These are phyloP conservation scores for Phaeotremella skinneri DNA, from an alignment of 768 basidiomycete species.

Conservation along the genomic window DNA sequence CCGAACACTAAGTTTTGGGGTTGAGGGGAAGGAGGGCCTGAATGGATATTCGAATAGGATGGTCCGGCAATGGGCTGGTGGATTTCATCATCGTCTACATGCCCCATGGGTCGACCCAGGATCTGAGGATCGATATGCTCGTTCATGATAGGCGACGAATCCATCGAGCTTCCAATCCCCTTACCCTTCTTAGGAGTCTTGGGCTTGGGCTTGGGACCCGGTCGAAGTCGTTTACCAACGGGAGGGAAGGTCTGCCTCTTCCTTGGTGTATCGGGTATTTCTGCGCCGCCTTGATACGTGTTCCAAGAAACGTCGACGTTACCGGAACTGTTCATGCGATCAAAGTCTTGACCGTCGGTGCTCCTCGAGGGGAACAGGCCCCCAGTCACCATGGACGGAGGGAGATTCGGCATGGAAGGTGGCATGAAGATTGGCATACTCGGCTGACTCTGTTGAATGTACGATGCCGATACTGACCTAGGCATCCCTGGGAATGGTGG, in stretches of 20 bases:
- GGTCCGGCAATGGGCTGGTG: slow-evolving; percentile 10
- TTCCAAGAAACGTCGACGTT: neutral
- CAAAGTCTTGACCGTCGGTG: neutral
- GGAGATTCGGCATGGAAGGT: slow-evolving; percentile 14
- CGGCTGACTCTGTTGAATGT: slow-evolving; percentile 7
- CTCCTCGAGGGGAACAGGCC: slow-evolving; percentile 17
- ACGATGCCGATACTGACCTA: slow-evolving; percentile 23
- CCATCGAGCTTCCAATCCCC: neutral
- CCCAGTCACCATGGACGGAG: slow-evolving; percentile 15
- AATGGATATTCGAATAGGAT: slow-evolving; percentile 10
- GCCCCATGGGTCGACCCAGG: neutral
- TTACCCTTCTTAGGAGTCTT: slow-evolving; percentile 42
- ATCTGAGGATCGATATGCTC: slow-evolving; percentile 5
- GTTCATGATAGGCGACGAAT: slow-evolving; percentile 8
- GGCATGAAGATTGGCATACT: neutral
- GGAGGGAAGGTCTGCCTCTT: slow-evolving; percentile 30
- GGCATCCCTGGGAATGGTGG: slow-evolving; percentile 20
- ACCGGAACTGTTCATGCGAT: too few species aligned
- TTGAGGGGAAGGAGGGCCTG: slow-evolving; percentile 1
- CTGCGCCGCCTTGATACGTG: neutral
- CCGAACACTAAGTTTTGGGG: slow-evolving; percentile 17
- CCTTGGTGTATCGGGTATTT: slow-evolving; percentile 23
- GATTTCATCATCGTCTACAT: slow-evolving; percentile 1
- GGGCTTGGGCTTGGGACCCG: slow-evolving; percentile 51
- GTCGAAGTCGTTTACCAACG: slow-evolving; percentile 44